Evolutionary conservation across 805 yeast genomes (phyloP).

Genomic region (Yarrowia sp.): DNA sequence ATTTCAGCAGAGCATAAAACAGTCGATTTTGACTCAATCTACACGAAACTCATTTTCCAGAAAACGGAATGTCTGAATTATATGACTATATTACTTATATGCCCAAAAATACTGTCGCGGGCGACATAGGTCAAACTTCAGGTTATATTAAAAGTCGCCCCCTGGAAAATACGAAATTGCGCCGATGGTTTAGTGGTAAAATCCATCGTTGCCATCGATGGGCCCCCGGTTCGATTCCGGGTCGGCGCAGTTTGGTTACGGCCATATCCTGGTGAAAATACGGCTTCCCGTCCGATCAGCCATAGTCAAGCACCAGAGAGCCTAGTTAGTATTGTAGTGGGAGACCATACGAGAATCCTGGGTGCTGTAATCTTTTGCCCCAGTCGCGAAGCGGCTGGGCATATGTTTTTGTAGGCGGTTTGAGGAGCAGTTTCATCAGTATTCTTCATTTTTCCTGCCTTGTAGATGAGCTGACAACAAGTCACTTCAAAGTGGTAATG

Average conservation of each 20-base stretch:
- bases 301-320: constrained; percentile 35
- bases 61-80: background rate
- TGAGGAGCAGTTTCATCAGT: background rate
- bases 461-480: too few relatives aligned
- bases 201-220: constrained; percentile 32
- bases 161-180: too few relatives aligned
- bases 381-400: background rate
- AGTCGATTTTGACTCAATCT: too few relatives aligned
- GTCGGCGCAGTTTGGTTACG: constrained; percentile 26
- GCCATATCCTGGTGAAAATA: constrained; percentile 30
- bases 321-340: constrained; percentile 35
- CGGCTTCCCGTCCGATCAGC: constrained; percentile 35
- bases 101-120: background rate
- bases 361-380: constrained; percentile 24
- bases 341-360: constrained; percentile 35
- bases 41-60: background rate
- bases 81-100: background rate
- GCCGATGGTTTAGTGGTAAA: constrained; percentile 32
- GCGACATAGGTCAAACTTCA: background rate
- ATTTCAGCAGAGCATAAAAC: too few relatives aligned
- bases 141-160: background rate
- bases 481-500: too few relatives aligned
- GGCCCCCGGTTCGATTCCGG: constrained; percentile 35
- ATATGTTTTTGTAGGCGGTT: background rate
- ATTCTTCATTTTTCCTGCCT: too few relatives aligned